Percentiles rank a stretch among this genome's conserved stretches.
phyloP scores from a whole-genome alignment of 2,329 filamentous ascomycete species.

The Aspergillus tubingensis region DNA sequence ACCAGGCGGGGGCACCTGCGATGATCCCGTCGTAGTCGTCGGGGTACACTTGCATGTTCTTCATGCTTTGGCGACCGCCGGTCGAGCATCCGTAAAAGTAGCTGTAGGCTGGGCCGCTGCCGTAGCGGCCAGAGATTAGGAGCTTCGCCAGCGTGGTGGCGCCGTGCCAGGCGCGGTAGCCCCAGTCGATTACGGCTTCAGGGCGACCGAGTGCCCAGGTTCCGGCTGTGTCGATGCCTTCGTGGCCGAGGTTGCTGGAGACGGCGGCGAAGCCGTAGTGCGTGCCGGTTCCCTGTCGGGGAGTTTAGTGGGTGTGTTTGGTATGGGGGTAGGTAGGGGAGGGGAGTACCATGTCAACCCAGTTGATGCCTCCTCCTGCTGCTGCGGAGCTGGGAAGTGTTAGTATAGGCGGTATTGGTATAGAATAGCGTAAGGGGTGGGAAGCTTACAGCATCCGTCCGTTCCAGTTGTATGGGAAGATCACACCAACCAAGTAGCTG shows the following conservation, averaged over 20 bases:
- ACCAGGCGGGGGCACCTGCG: neutral
- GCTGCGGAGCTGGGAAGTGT: neutral
- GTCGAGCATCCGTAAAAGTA: constrained; percentile 6
- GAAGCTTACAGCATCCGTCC: neutral
- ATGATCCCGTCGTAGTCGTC: constrained; percentile 7
- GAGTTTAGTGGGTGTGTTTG: neutral
- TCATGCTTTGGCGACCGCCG: constrained; percentile 3
- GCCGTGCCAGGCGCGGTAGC: constrained; percentile 1
- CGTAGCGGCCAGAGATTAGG: neutral
- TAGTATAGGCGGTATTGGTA: neutral
- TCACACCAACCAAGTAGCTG: neutral
- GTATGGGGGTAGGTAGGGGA: neutral
- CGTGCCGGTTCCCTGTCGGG: neutral
- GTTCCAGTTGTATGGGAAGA: neutral
- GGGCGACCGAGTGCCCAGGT: neutral
- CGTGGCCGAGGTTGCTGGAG: neutral
- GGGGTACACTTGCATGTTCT: neutral
- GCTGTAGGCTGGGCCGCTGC: neutral
- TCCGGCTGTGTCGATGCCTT: neutral
- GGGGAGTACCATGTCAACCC: neutral
- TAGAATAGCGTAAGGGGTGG: neutral
- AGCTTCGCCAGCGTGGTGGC: neutral
- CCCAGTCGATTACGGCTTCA: neutral
- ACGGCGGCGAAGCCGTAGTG: neutral
- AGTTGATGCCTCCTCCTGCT: neutral